These are phyloP conservation scores for Apiospora koreana DNA, from an alignment of 2,329 filamentous ascomycete species.

Conservation along the genomic window DNA sequence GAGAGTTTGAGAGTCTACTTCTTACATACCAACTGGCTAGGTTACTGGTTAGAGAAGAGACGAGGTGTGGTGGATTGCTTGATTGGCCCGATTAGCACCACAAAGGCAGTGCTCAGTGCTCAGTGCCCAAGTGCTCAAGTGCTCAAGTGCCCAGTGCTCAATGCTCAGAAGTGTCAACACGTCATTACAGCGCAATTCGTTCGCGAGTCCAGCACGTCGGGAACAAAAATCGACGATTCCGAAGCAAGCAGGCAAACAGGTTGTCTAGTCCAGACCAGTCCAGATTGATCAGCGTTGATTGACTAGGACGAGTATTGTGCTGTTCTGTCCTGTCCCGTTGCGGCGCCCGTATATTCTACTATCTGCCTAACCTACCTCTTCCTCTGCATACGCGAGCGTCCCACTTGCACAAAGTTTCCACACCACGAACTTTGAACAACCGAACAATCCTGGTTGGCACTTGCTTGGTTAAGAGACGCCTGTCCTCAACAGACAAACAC, in stretches of 20 bases:
- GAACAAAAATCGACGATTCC: not conserved
- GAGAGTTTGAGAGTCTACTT: too few species aligned
- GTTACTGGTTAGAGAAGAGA: not conserved
- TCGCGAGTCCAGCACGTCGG: not conserved
- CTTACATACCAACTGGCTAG: too few species aligned
- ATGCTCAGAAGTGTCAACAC: not conserved
- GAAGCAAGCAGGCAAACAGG: not conserved
- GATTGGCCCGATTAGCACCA: slow-evolving; percentile 7
- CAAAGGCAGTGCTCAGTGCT: not conserved
- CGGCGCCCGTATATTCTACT: too few species aligned
- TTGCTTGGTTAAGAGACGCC: not conserved
- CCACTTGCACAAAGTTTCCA: slow-evolving; percentile 5
- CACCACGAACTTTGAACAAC: not conserved
- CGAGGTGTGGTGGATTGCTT: not conserved
- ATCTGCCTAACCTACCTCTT: not conserved
- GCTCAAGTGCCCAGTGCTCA: not conserved
- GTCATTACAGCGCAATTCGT: not conserved
- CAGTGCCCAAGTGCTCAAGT: not conserved
- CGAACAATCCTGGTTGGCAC: not conserved
- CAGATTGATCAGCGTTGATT: not conserved
- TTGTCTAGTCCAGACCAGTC: not conserved
- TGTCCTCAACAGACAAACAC: not conserved
- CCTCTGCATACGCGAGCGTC: not conserved
- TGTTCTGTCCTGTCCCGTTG: not conserved
- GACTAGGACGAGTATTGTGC: not conserved